phyloP scores from a whole-genome alignment of 192 early-diverging fungal species.

The Backusella australiensis region DNA sequence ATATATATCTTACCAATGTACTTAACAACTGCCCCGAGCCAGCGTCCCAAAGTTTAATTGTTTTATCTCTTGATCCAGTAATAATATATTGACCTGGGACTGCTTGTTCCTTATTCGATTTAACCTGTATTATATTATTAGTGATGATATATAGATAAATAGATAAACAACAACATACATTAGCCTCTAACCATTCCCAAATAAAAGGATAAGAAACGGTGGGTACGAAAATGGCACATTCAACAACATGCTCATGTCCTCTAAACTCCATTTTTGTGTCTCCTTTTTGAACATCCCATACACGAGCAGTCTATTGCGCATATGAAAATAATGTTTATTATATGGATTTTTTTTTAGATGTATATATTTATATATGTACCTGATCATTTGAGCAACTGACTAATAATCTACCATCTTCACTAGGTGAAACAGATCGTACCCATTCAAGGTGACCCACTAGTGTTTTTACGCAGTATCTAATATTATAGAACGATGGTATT shows the following conservation, averaged over 20 bases:
- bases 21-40: conserved; percentile 63
- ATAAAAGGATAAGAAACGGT: conserved; percentile 59
- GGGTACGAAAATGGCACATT: conserved; percentile 87
- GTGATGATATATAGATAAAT: neutral
- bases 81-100: conserved; percentile 68
- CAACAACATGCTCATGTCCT: conserved; percentile 96
- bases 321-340: neutral
- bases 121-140: conserved; percentile 23
- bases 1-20: conserved; percentile 60
- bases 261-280: conserved; percentile 78
- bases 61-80: conserved; percentile 90
- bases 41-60: conserved; percentile 84
- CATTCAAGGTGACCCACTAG: conserved; percentile 85
- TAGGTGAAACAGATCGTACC: conserved; percentile 72
- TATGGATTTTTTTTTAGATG: neutral
- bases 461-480: conserved; percentile 80
- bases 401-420: conserved; percentile 69
- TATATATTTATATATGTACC: conserved; percentile 36
- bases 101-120: conserved; percentile 43
- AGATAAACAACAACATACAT: conserved; percentile 29
- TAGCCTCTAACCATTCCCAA: conserved; percentile 66
- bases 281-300: conserved; percentile 77
- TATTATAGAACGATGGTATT: neutral
- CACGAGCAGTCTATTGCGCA: conserved; percentile 61
- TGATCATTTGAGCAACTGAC: conserved; percentile 88